phyloP scores from a whole-genome alignment of 208 protist species.

The Wallacemonas rigidus region DNA sequence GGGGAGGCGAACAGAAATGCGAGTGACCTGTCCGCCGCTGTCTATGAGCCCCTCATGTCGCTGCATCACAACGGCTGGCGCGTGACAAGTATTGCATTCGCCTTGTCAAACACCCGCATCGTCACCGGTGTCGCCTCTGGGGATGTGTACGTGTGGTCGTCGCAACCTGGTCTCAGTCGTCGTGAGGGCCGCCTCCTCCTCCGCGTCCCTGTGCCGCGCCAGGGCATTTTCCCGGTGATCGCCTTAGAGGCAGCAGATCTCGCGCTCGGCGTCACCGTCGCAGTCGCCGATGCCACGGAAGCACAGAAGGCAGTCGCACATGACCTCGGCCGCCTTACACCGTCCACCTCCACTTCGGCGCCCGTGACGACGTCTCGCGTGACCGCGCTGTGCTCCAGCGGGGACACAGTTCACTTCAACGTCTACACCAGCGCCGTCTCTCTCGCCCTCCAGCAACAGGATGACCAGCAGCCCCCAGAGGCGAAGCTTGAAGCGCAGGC shows the following conservation, averaged over 20 bases:
- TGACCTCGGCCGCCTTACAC: too few relatives aligned
- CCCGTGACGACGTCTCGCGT: constrained; percentile 15
- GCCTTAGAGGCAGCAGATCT: constrained; percentile 30
- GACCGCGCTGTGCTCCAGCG: constrained; percentile 25
- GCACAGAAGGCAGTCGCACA: too few relatives aligned
- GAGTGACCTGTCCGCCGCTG: not conserved
- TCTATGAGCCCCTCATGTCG: constrained; percentile 28
- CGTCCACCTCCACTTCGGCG: not conserved
- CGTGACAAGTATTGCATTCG: constrained; percentile 50
- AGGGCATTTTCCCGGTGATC: constrained; percentile 60
- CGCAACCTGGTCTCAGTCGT: constrained; percentile 58
- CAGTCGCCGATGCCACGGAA: not conserved
- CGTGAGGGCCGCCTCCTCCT: constrained; percentile 61
- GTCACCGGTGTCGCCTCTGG: constrained; percentile 64
- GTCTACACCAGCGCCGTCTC: constrained; percentile 21
- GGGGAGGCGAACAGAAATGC: constrained; percentile 13
- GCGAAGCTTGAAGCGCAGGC: too few relatives aligned
- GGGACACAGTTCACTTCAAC: constrained; percentile 18
- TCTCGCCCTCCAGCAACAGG: constrained; percentile 11
- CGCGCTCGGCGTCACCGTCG: constrained; percentile 1
- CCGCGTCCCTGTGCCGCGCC: constrained; percentile 41
- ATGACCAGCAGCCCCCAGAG: not conserved
- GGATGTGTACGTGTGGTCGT: constrained; percentile 70
- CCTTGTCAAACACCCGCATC: constrained; percentile 57
- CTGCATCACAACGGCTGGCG: constrained; percentile 59